Evolutionary conservation across 306 rosid species (phyloP).

Genomic region (Citrullus colocynthis): DNA sequence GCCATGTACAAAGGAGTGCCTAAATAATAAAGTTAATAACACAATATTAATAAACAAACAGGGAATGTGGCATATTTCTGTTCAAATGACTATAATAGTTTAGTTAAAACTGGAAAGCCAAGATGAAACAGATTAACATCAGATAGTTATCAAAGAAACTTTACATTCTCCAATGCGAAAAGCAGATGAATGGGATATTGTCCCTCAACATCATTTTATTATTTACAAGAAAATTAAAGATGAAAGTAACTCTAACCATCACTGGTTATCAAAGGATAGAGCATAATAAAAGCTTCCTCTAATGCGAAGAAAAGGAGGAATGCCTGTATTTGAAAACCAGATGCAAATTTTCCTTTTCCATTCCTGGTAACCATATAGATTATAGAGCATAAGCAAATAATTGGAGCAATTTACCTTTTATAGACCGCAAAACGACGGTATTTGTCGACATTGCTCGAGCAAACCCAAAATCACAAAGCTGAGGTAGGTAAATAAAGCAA

Average conservation of each 20-base stretch:
- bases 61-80: neutral
- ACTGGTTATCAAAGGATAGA: neutral
- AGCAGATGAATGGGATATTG: neutral
- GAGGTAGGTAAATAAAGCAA: slow-evolving; percentile 12
- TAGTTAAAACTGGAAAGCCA: neutral
- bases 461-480: slow-evolving; percentile 99
- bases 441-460: slow-evolving; percentile 99
- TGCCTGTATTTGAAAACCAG: neutral
- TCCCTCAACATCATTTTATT: neutral
- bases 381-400: slow-evolving; percentile 12
- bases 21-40: slow-evolving; percentile 19
- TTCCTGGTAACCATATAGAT: neutral
- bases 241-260: neutral
- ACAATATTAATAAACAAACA: neutral
- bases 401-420: slow-evolving; percentile 54
- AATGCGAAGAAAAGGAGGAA: neutral
- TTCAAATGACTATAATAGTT: neutral
- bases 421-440: slow-evolving; percentile 91
- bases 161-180: neutral
- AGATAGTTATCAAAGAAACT: neutral
- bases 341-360: neutral
- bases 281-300: neutral
- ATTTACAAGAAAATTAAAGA: neutral
- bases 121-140: neutral
- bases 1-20: slow-evolving; percentile 99